These are phyloP conservation scores for Pezicula rhizophila DNA, from an alignment of 2,329 filamentous ascomycete genomes.

Conservation along the genomic window DNA sequence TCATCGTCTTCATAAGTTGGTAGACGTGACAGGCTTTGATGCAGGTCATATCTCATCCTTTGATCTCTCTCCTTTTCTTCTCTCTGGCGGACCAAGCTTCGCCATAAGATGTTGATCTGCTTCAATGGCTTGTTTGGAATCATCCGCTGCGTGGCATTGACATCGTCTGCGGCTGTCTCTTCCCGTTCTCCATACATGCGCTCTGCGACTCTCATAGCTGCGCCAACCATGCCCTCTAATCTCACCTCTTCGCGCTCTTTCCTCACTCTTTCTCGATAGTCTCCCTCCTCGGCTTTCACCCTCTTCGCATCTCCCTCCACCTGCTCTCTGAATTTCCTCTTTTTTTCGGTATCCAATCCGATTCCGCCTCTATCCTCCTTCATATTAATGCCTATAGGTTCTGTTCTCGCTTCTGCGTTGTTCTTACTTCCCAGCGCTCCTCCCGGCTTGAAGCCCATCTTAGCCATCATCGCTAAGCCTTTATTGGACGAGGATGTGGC, in stretches of 20 bases:
- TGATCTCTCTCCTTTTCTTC: conserved; percentile 65
- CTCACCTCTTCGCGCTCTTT: conserved; percentile 64
- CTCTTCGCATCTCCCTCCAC: conserved; percentile 53
- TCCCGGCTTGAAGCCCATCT: conserved; percentile 81
- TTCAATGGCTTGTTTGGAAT: conserved; percentile 48
- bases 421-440: conserved; percentile 64
- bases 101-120: conserved; percentile 72
- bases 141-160: conserved; percentile 23
- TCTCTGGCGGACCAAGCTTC: conserved; percentile 64
- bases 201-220: conserved; percentile 79
- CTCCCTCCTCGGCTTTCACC: conserved; percentile 57
- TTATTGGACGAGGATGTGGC: conserved; percentile 60
- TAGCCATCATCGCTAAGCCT: conserved; percentile 93
- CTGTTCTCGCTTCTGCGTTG: conserved; percentile 38
- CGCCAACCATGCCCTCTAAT: conserved; percentile 63
- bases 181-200: conserved; percentile 45
- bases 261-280: conserved; percentile 68
- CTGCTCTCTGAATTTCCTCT: conserved; percentile 65
- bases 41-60: conserved; percentile 58
- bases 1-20: conserved; percentile 64
- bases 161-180: conserved; percentile 15
- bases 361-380: conserved; percentile 81
- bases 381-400: conserved; percentile 70
- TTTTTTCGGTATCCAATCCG: conserved; percentile 76
- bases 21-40: conserved; percentile 56